A percentile compares a stretch with the other conserved stretches of the same genome.
phyloP scores from a whole-genome alignment of 164 flowering plant species.

The Echeveria elegans region DNA sequence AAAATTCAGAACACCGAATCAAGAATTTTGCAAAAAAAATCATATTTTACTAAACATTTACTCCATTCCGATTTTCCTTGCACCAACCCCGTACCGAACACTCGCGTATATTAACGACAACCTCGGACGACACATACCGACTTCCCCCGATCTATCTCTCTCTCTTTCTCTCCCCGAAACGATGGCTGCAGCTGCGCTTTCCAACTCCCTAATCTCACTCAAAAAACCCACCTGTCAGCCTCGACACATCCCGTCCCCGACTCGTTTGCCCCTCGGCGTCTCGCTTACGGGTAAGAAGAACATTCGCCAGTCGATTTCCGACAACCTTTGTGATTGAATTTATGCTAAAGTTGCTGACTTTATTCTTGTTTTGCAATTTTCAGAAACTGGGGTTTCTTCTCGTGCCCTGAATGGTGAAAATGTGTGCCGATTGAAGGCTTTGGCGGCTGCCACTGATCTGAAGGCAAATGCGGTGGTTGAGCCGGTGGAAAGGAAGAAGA shows the following conservation, averaged over 20 bases:
- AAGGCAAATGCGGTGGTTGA: conserved; percentile 17
- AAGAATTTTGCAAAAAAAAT: too few relatives aligned
- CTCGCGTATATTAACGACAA: too few relatives aligned
- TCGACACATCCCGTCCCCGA: conserved; percentile 6
- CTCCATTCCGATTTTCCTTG: too few relatives aligned
- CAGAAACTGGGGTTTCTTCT: conserved; percentile 14
- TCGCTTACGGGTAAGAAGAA: conserved; percentile 3
- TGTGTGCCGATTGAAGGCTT: conserved; percentile 17
- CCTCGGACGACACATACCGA: neutral
- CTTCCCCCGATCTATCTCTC: neutral
- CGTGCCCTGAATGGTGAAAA: conserved; percentile 7
- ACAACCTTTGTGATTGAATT: neutral
- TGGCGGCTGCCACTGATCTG: conserved; percentile 16
- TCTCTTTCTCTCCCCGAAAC: neutral
- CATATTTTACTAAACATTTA: too few relatives aligned
- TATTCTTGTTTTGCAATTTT: neutral
- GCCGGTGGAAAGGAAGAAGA: conserved; percentile 13
- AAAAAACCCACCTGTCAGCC: conserved; percentile 8
- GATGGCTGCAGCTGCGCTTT: conserved; percentile 4
- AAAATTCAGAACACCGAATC: too few relatives aligned
- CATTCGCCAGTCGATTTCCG: neutral
- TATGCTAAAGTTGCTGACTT: neutral
- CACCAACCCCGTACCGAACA: too few relatives aligned
- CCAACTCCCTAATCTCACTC: conserved; percentile 7
- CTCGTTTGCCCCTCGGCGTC: conserved; percentile 1